phyloP scores from a whole-genome alignment of 2,329 filamentous ascomycete species.

The Scedosporium minutisporum region DNA sequence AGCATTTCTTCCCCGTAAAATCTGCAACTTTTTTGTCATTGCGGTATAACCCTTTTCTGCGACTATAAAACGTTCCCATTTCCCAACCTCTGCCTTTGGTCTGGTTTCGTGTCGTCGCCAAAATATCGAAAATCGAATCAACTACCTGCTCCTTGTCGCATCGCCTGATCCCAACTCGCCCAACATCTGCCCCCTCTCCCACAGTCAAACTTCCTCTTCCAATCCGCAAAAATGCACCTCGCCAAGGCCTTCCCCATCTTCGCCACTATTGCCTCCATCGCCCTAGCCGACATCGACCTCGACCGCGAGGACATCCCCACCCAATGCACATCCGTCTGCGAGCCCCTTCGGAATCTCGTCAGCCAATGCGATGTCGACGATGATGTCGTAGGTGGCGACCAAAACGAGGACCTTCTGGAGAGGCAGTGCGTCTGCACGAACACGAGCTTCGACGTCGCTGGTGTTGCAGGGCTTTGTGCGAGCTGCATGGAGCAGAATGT shows the following conservation, averaged over 20 bases:
- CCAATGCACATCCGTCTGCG: constrained; percentile 12
- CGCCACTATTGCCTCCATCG: constrained; percentile 1
- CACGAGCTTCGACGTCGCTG: constrained; percentile 27
- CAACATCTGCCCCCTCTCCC: no score
- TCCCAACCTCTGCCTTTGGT: no score
- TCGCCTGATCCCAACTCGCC: no score
- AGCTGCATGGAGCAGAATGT: constrained; percentile 22
- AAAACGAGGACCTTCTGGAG: constrained; percentile 14
- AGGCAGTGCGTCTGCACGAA: constrained; percentile 27
- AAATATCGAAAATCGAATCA: no score
- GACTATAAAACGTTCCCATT: no score
- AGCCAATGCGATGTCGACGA: constrained; percentile 12
- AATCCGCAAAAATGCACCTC: constrained; percentile 3
- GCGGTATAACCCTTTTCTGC: no score
- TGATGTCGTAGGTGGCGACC: constrained; percentile 13
- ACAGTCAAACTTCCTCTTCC: background rate
- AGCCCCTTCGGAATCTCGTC: constrained; percentile 11
- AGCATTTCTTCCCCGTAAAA: no score
- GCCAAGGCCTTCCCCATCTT: constrained; percentile 6
- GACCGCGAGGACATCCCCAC: constrained; percentile 13
- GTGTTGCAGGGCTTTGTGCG: constrained; percentile 26
- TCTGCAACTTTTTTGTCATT: no score
- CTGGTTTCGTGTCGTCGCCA: no score
- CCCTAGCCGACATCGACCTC: constrained; percentile 11
- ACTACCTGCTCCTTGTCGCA: no score